Evolutionary conservation across 345 rosid genomes (phyloP).

Genomic region (Eucalyptus regnans): DNA sequence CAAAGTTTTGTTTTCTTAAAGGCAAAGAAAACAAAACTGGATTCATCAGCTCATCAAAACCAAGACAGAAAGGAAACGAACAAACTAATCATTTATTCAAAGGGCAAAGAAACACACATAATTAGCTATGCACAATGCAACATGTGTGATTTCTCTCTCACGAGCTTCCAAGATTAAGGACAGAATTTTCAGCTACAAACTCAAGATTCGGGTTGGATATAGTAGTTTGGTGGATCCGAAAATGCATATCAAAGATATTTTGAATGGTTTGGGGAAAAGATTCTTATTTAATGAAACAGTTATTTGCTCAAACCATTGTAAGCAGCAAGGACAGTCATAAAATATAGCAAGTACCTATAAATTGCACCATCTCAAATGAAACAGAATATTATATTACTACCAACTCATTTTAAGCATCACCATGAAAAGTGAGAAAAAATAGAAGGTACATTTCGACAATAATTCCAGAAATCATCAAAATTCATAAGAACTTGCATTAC

Average conservation of each 20-base stretch:
- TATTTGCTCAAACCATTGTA: neutral
- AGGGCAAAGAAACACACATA: neutral
- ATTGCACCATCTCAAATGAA: neutral
- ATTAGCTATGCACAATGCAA: neutral
- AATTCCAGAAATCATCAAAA: neutral
- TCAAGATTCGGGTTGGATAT: neutral
- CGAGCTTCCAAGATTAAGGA: neutral
- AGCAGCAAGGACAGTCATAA: neutral
- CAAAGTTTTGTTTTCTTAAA: neutral
- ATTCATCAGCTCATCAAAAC: neutral
- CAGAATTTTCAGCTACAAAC: neutral
- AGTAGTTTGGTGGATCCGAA: neutral
- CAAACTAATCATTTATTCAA: neutral
- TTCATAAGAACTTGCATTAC: neutral
- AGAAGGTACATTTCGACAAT: neutral
- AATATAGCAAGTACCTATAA: neutral
- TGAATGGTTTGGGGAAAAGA: neutral
- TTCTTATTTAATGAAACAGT: neutral
- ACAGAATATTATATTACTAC: neutral
- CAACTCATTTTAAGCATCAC: neutral
- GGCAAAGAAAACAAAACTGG: neutral
- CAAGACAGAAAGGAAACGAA: neutral
- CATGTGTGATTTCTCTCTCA: neutral
- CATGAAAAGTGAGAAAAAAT: neutral
- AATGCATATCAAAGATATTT: neutral